phyloP scores from a whole-genome alignment of 805 yeast genomes.

The Nakazawaea pomicola region DNA sequence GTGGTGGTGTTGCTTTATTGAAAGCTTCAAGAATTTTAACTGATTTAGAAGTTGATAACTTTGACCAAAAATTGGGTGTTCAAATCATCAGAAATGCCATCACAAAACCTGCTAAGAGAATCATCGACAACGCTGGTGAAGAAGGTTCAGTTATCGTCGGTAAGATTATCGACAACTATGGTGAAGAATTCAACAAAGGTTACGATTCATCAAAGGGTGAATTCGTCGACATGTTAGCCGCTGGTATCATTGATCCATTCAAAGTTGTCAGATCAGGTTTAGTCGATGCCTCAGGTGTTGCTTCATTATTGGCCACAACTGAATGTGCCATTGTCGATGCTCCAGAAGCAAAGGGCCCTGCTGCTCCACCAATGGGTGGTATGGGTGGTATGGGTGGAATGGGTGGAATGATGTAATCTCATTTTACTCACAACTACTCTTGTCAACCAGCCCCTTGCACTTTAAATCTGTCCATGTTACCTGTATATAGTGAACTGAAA shows the following conservation, averaged over 20 bases:
- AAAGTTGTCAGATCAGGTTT: constrained; percentile 95
- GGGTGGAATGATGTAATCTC: constrained; percentile 15
- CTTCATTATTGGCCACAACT: constrained; percentile 93
- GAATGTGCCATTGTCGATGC: constrained; percentile 98
- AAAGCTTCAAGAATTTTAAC: constrained; percentile 83
- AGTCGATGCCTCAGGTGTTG: constrained; percentile 96
- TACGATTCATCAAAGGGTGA: constrained; percentile 90
- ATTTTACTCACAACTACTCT: no score
- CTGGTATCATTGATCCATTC: constrained; percentile 98
- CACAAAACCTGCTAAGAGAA: constrained; percentile 91
- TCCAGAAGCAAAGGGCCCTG: constrained; percentile 69
- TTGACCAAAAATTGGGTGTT: constrained; percentile 95
- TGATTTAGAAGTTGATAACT: constrained; percentile 70
- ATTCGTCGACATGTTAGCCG: constrained; percentile 91
- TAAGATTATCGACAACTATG: constrained; percentile 58
- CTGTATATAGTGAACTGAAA: constrained; percentile 5
- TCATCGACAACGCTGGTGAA: constrained; percentile 94
- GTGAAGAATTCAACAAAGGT: constrained; percentile 80
- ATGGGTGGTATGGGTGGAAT: constrained; percentile 56
- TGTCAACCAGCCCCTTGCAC: no score
- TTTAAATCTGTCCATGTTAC: not conserved
- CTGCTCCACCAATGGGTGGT: constrained; percentile 57
- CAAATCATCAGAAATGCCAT: constrained; percentile 90
- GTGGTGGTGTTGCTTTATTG: constrained; percentile 97
- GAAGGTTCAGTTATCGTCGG: constrained; percentile 97